Percentiles rank a stretch among this genome's conserved stretches.
Conservation (phyloP, 2,329 filamentous ascomycete genomes). For the Cordyceps farinosa region DNA sequence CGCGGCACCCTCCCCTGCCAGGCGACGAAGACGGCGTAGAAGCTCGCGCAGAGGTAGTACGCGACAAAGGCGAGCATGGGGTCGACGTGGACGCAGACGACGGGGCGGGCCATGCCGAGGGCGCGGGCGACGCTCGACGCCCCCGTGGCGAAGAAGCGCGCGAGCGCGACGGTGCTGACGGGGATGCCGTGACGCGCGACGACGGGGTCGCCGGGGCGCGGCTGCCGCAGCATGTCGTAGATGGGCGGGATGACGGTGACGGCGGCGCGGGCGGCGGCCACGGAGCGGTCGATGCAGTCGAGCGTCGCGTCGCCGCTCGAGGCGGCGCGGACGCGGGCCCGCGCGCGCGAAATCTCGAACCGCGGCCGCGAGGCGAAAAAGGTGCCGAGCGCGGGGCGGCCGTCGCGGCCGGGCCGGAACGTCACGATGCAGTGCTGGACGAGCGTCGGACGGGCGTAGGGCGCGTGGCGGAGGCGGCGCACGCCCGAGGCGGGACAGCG, state of each 20-base stretch:
- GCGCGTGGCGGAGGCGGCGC: neutral
- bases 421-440: constrained; percentile 16
- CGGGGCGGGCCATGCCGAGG: neutral
- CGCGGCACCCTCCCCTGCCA: neutral
- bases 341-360: neutral
- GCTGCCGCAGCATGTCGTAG: constrained; percentile 1
- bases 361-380: neutral
- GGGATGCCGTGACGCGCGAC: neutral
- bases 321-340: neutral
- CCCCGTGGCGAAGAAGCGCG: constrained; percentile 9
- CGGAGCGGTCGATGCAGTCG: constrained; percentile 9
- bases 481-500: neutral
- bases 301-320: neutral
- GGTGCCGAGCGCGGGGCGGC: constrained; percentile 8
- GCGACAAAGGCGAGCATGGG: constrained; percentile 12
- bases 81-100: constrained; percentile 11
- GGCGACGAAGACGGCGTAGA: neutral
- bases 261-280: neutral
- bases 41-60: constrained; percentile 10
- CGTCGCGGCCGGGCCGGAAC: constrained; percentile 8
- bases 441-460: neutral
- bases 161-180: constrained; percentile 2
- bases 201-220: neutral
- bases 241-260: constrained; percentile 5
- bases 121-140: constrained; percentile 7